Base-by-base conservation (phyloP, 2,329 filamentous ascomycete genomes). In the Epichloe coenophiala region DNA sequence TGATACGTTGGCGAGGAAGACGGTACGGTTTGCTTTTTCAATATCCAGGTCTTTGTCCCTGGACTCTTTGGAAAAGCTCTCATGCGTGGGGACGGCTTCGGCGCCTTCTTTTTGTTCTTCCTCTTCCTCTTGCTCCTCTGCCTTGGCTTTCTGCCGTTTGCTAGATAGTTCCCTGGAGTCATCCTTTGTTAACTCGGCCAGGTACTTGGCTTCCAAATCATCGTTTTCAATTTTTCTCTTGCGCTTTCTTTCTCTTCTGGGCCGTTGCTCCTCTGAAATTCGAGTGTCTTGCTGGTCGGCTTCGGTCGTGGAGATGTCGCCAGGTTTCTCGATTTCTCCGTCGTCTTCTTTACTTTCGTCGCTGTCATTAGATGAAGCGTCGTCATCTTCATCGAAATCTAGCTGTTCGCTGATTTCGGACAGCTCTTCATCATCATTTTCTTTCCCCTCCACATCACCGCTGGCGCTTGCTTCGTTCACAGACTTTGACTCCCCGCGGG, bases 1-100 rank as follows among this genome's bases (percentile, higher is more conserved):
- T 13, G 89, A 89, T 44, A 98, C 88, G 61, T 98, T 98, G 61
- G 86, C 86, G 12, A 98, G 73, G 69, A 97, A 98, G 41, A 97
- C 81, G 6, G 93, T 98, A 51, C 93, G 85, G 52, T 80, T 79
- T 8, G 91, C 86, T 71, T 95, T 95, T 52, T 94, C 87, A 5
- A 54, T 21, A 23, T 54, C 49, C 2, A 94, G 60, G 56, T 94
- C 86, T 65, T 74, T 80, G 68, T 94, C 86, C 65, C 74, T 81
- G 68, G 71, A 76, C 64, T 69, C 67, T 49, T 69, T 72, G 56
- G 64, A 66, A 39, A 78, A 71, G 50, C 75, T 80, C 61, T 83
- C 81, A 58, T 84, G 81, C 40, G 77, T 67, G 4, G 74, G 72
- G 8, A 67, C 56, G 6, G 66, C 67, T 8, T 69, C 69, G 21